Evolutionary conservation across 495 filamentous ascomycete genomes (phyloP).

Genomic region (Penicillium bovifimosum): DNA sequence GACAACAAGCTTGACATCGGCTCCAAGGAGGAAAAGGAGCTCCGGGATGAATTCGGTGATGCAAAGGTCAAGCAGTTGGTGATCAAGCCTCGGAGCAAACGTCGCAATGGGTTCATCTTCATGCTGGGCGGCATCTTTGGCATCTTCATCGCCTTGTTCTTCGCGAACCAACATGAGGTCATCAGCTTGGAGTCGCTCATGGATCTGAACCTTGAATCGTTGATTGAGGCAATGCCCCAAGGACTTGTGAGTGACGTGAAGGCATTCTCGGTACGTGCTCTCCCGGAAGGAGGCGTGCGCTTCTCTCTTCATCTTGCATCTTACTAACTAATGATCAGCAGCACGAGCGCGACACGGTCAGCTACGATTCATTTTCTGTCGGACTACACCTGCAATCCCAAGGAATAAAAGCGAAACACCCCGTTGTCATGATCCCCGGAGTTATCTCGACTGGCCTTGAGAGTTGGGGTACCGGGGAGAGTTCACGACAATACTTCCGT

Average conservation of each 20-base stretch:
- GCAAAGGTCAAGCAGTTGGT: constrained; percentile 37
- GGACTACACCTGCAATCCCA: constrained; percentile 77
- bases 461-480: constrained; percentile 84
- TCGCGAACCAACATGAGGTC: constrained; percentile 77
- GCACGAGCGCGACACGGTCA: constrained; percentile 78
- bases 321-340: constrained; percentile 42
- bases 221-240: constrained; percentile 78
- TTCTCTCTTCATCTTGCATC: background rate
- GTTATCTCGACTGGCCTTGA: constrained; percentile 97
- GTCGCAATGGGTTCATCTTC: constrained; percentile 75
- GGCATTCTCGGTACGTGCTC: constrained; percentile 63
- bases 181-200: constrained; percentile 74
- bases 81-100: constrained; percentile 54
- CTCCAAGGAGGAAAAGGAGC: constrained; percentile 20
- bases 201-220: constrained; percentile 75
- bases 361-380: constrained; percentile 89
- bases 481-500: constrained; percentile 83
- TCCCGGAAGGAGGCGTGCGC: background rate
- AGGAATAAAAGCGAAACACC: constrained; percentile 76
- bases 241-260: constrained; percentile 76
- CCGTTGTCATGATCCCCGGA: constrained; percentile 93
- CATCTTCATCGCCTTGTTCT: constrained; percentile 72
- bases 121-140: constrained; percentile 78
- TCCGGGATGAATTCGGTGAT: constrained; percentile 21
- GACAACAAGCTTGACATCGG: constrained; percentile 12